Evolutionary conservation across 2,329 filamentous ascomycete genomes (phyloP), one percentile per base, ranked within the genome.

Genomic region (Botrytis sinoallii): DNA sequence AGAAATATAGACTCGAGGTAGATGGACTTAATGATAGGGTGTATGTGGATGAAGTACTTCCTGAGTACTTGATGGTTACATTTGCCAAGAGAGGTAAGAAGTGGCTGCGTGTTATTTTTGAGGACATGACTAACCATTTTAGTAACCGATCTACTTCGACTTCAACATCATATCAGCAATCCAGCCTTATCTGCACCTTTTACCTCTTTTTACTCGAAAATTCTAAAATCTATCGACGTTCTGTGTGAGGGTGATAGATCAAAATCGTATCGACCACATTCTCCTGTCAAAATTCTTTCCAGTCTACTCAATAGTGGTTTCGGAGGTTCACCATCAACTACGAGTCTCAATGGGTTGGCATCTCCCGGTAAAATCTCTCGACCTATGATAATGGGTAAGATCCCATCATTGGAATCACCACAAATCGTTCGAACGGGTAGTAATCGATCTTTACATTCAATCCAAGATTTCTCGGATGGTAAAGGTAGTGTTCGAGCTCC

Each of bases 201-300:
- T 75, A 87, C 97, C 5, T 90, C 90, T 18, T 93, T 92, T 77
- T 92, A 97, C 79, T 90, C 90, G 64, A 94, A 94, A 75, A 89
- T 93, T 3, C 85, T 97, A 42, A 91, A 91, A 48, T 89, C 90
- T 6, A 84, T 97, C 38, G 88, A 87, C 65, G 85, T 93, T 59
- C 85, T 88, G 32, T 85, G 89, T 46, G 88, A 91, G 59, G 86
- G 88, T 0, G 89, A 91, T 79, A 92, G 89, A 81, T 88, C 89
- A 18, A 88, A 88, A 72, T 90, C 90, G 0, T 93, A 93, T 80
- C 87, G 95, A 16, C 90, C 90, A 7, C 89, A 91, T n/a, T 98
- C 95, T 0, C 95, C 95, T 0, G 93, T 97, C 66, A 98, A 98
- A 81, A 87, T 97, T 79, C 85, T 98, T 25, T 97, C 95, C 0